phyloP scores from a whole-genome alignment of 371 early-diverging fungal species.

The Conidiobolus incongruus region DNA sequence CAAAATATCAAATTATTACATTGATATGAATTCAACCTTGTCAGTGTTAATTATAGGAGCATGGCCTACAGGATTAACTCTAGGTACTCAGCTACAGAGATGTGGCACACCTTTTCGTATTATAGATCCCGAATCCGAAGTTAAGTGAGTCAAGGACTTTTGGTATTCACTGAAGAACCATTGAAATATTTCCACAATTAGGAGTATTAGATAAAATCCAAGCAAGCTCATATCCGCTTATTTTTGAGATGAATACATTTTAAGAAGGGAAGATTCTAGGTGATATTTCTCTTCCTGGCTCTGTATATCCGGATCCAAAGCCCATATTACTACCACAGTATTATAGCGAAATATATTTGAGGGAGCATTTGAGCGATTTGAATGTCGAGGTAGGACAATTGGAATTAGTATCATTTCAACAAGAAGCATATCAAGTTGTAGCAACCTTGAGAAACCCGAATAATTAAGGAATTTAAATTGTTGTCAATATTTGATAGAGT shows the following conservation, averaged over 20 bases:
- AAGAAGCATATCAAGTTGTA: constrained; percentile 1
- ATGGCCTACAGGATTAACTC: constrained; percentile 10
- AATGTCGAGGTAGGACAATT: too few species aligned
- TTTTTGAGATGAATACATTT: too few species aligned
- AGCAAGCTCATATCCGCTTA: neutral
- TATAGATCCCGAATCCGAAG: neutral
- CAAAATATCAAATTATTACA: too few species aligned
- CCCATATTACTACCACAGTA: neutral
- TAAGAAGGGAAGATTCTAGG: too few species aligned
- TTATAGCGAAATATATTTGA: constrained; percentile 5
- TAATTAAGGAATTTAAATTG: constrained; percentile 4
- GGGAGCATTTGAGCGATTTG: neutral
- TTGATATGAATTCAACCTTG: constrained; percentile 4
- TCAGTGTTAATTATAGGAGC: constrained; percentile 12
- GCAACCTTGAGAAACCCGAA: neutral
- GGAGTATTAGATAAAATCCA: neutral
- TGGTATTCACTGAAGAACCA: neutral
- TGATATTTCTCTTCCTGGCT: too few species aligned
- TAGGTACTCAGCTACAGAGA: constrained; percentile 6
- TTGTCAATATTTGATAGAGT: constrained; percentile 11
- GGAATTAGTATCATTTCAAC: neutral
- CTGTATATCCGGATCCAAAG: too few species aligned
- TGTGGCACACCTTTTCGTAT: neutral
- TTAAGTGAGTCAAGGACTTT: constrained; percentile 1
- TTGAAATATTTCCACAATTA: constrained; percentile 1